Evolutionary conservation across 768 basidiomycete genomes (phyloP).

Genomic region (Suillus ampliporus): DNA sequence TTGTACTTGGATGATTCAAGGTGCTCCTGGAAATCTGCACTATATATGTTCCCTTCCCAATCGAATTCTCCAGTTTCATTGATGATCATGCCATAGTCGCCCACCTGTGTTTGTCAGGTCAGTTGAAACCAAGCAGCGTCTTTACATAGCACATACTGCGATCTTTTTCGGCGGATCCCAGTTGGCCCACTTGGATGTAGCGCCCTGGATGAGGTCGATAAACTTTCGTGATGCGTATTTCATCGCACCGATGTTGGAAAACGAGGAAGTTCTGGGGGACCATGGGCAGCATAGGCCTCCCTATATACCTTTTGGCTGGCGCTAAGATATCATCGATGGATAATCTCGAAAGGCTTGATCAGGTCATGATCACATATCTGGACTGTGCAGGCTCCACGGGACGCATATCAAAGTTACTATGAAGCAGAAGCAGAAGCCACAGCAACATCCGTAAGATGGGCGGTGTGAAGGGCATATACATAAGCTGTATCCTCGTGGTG

Average conservation of each 20-base stretch:
- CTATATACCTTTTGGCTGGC: background rate
- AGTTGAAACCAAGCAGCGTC: background rate
- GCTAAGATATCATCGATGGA: background rate
- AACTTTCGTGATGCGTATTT: slow-evolving; percentile 31
- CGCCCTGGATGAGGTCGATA: slow-evolving; percentile 36
- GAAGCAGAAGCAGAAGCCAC: too few species aligned
- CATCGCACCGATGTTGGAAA: slow-evolving; percentile 1
- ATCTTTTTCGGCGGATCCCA: slow-evolving; percentile 43
- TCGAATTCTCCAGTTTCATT: slow-evolving; percentile 27
- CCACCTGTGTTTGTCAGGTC: slow-evolving; percentile 23
- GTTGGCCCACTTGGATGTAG: slow-evolving; percentile 44
- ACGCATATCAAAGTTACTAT: too few species aligned
- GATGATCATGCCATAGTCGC: slow-evolving; percentile 33
- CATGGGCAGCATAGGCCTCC: background rate
- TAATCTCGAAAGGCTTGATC: background rate
- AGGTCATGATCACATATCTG: background rate
- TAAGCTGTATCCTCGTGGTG: too few species aligned
- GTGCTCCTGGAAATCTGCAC: background rate
- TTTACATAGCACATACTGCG: slow-evolving; percentile 32
- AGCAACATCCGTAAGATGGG: too few species aligned
- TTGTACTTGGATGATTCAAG: background rate
- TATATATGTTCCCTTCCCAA: slow-evolving; percentile 32
- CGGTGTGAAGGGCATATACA: too few species aligned
- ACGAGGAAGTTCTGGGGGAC: too few species aligned
- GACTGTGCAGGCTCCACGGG: too few species aligned